Evolutionary conservation across 257 asterid genomes (phyloP), one percentile per base, ranked within the genome.

Genomic region (Plectranthus barbatus): DNA sequence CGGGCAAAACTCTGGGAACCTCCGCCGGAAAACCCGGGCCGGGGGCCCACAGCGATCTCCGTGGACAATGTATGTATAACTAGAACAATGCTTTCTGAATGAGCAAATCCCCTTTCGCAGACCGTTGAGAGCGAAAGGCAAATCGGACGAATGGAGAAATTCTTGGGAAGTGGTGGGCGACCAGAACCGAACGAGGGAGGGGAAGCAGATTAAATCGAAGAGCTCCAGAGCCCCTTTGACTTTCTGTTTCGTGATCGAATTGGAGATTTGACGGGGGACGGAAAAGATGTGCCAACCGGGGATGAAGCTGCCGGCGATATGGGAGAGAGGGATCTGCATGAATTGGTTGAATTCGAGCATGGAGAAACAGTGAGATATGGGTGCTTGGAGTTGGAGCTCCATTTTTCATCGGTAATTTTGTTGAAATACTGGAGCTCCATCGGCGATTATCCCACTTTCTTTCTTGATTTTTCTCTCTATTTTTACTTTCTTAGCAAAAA

Each of bases 1-100:
- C 13, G 79, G 79, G 62, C 69, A 52, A 59, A 74, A 74, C 45
- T 74, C 79, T 46, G 68, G 72, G 41, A 69, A 37, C 42, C 75
- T 70, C 49, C 56, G 17, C 33, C 64, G 50, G 19, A 63, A 69
- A 26, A 69, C 79, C 12, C 75, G 62, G n/a, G 66, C 75, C 14
- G 66, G 69, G 11, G 75, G 75, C 5, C 79, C 59, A 15, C 49
- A 39, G 13, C 59, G 56, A 54, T 45, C 47, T 18, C 54, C 42
- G 36, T 59, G 60, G 37, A 64, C 65, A 42, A n/a, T 36, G 24
- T 64, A 74, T 19, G 48, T 52, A 18, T 51, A 15, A 14, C 14
- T 56, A n/a, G 60, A 65, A 61, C 72, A 64, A 15, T 15, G 47
- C 24, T 51, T 69, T 13, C 79, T 64, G 56, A 48, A 63, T 55